Evolutionary conservation across 345 rosid genomes (phyloP), one percentile per base, ranked within the genome.

Genomic region (Syzygium oleosum): DNA sequence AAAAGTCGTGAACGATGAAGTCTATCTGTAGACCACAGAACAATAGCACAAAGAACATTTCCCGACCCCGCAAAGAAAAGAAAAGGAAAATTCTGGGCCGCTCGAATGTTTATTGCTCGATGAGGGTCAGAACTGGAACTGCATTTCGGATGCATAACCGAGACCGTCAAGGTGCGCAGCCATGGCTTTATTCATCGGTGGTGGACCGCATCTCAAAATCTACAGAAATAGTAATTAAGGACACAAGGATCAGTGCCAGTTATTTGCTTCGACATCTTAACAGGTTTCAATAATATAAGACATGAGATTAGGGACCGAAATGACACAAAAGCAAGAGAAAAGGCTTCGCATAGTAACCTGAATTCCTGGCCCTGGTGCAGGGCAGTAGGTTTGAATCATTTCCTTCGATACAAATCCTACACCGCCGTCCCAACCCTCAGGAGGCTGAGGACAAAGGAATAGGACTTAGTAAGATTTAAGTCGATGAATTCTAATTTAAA

Each of bases 111-210:
- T 84, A 15, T 17, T 84, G 56, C 41, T 53, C 41, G 6, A 19
- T 31, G 31, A 84, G 38, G 80, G 54, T 96, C 91, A 98, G 95
- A 98, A 98, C 91, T 98, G 98, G 95, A 98, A 98, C 90, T 91
- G 96, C 99, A 97, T 98, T 87, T 94, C 98, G n/a, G 97, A 87
- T 16, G 94, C 21, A 87, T 98, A 98, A 27, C 90, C 98, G 41
- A 98, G 94, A 87, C 93, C 94, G 3, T 98, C 99, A 63, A 98
- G 94, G 90, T 97, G 97, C 61, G 91, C 96, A 43, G 95, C 97
- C 98, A 96, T 96, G 92, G 99, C 99, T 91, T 94, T 96, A 97
- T 98, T 98, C 99, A 96, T 98, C 1, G 98, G 99, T 38, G 99
- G 98, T 5, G 99, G 98, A 25, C 99, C 99, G 34, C 99, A 96